phyloP scores from a whole-genome alignment of 805 yeast species.

The Candida sonorensis region DNA sequence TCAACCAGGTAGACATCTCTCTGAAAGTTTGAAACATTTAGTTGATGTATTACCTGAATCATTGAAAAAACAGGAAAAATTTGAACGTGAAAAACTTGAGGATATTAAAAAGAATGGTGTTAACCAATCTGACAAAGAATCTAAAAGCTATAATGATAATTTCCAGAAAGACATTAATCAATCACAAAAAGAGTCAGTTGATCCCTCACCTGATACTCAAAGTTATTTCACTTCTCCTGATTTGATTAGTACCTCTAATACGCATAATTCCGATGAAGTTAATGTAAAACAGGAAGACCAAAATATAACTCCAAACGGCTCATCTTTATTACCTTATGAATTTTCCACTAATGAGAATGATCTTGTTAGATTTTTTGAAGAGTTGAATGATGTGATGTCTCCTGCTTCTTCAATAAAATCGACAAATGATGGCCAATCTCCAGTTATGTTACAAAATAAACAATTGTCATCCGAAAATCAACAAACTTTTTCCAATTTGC shows the following conservation, averaged over 20 bases:
- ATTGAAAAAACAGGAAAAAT: slow-evolving; percentile 9
- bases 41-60: slow-evolving; percentile 29
- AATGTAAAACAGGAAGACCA: slow-evolving; percentile 1
- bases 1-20: slow-evolving; percentile 31
- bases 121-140: no score
- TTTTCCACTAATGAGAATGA: slow-evolving; percentile 32
- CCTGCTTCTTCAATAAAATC: slow-evolving; percentile 21
- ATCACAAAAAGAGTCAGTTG: no score
- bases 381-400: slow-evolving; percentile 31
- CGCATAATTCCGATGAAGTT: not conserved
- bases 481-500: no score
- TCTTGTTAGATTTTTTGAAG: slow-evolving; percentile 42
- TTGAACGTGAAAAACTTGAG: not conserved
- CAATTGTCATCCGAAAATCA: not conserved
- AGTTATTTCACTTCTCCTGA: not conserved
- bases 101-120: not conserved
- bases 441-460: slow-evolving; percentile 3
- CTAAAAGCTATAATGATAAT: no score
- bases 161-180: no score
- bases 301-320: slow-evolving; percentile 1
- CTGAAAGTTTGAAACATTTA: slow-evolving; percentile 32
- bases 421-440: slow-evolving; percentile 13
- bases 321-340: slow-evolving; percentile 21
- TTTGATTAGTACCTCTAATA: not conserved
- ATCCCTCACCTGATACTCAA: not conserved